Evolutionary conservation across 306 rosid genomes (phyloP).

Genomic region (Trifolium subterraneum): DNA sequence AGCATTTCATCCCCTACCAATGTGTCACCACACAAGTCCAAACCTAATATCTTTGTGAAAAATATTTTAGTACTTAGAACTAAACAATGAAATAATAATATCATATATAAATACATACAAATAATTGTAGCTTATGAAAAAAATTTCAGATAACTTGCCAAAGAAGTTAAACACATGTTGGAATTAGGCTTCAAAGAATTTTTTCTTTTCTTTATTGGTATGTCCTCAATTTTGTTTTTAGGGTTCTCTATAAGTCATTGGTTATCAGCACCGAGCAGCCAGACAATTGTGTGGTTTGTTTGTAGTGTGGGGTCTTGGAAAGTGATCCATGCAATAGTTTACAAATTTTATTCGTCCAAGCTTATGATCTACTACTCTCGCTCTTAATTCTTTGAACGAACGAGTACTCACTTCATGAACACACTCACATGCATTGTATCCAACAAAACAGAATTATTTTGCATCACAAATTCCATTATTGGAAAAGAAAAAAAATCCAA

Average conservation of each 20-base stretch:
- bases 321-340: conserved; percentile 5
- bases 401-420: conserved; percentile 1
- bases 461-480: conserved; percentile 15
- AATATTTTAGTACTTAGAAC: conserved; percentile 58
- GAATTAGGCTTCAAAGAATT: background rate
- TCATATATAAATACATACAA: background rate
- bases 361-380: background rate
- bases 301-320: background rate
- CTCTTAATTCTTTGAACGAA: conserved; percentile 17
- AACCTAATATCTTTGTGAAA: conserved; percentile 95
- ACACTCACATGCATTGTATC: conserved; percentile 2
- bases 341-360: background rate
- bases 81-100: conserved; percentile 19
- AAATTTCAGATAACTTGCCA: conserved; percentile 4
- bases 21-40: conserved; percentile 98
- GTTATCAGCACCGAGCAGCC: conserved; percentile 13
- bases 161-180: background rate
- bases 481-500: background rate
- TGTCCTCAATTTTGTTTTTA: background rate
- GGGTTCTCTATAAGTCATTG: background rate
- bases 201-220: background rate
- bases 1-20: conserved; percentile 99
- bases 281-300: background rate
- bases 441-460: conserved; percentile 19
- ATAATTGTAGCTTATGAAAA: conserved; percentile 24